Conservation (phyloP, 2,329 filamentous ascomycete genomes). For the Fusarium sarcochroum region DNA sequence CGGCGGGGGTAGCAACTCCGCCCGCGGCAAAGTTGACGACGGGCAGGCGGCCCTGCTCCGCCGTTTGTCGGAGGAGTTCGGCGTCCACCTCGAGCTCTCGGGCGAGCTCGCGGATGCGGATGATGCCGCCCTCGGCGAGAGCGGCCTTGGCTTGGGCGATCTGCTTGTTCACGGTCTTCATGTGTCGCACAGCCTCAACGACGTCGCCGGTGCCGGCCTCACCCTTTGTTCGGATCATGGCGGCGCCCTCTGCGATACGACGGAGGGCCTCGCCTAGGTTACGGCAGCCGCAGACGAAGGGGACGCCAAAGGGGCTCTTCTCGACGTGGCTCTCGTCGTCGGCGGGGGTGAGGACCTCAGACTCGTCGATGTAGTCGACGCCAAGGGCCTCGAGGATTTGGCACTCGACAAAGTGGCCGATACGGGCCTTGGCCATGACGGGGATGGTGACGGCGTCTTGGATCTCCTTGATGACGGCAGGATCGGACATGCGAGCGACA, state of each 20-base stretch:
- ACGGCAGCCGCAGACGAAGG: slow-evolving; percentile 96
- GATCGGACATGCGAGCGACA: slow-evolving; percentile 97
- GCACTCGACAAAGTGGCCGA: slow-evolving; percentile 98
- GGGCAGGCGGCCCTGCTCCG: slow-evolving; percentile 87
- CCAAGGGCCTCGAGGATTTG: slow-evolving; percentile 96
- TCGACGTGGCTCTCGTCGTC: slow-evolving; percentile 93
- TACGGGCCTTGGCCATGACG: slow-evolving; percentile 98
- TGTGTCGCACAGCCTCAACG: slow-evolving; percentile 95
- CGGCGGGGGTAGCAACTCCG: slow-evolving; percentile 98
- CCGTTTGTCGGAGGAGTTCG: slow-evolving; percentile 86
- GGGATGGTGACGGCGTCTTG: slow-evolving; percentile 96
- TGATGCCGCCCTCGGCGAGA: slow-evolving; percentile 67
- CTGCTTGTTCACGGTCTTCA: slow-evolving; percentile 88
- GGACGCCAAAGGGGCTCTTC: slow-evolving; percentile 84
- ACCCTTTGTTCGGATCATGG: slow-evolving; percentile 99
- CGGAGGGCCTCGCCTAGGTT: slow-evolving; percentile 94
- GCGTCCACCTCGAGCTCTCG: slow-evolving; percentile 86
- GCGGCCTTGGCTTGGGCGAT: slow-evolving; percentile 86
- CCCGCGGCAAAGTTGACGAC: slow-evolving; percentile 99
- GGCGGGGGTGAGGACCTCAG: slow-evolving; percentile 95
- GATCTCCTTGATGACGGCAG: slow-evolving; percentile 93
- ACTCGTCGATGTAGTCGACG: slow-evolving; percentile 98
- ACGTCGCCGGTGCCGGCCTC: slow-evolving; percentile 98
- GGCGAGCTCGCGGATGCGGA: slow-evolving; percentile 77
- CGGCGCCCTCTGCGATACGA: slow-evolving; percentile 91